These are phyloP conservation scores for Phytophthora lateralis DNA, from an alignment of 352 stramenopile species.

Conservation along the genomic window DNA sequence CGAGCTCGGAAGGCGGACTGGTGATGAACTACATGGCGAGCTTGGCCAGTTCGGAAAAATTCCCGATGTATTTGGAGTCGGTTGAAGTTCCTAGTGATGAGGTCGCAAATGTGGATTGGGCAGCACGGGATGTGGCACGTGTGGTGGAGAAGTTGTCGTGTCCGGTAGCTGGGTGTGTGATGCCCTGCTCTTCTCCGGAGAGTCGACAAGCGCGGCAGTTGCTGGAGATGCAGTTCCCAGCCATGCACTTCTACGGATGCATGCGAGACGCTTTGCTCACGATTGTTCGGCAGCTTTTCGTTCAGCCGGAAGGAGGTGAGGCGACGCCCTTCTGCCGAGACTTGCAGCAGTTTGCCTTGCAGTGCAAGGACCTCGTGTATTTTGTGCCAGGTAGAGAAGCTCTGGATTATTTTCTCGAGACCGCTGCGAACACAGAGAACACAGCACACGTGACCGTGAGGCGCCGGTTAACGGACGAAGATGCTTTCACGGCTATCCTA, in stretches of 20 bases:
- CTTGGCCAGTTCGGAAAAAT: constrained; percentile 26
- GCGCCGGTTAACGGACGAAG: constrained; percentile 27
- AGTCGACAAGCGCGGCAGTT: constrained; percentile 23
- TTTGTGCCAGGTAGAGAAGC: constrained; percentile 22
- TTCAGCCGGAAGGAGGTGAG: background rate
- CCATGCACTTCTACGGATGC: constrained; percentile 49
- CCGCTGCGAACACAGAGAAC: background rate
- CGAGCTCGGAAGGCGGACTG: constrained; percentile 4
- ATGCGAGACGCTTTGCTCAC: constrained; percentile 32
- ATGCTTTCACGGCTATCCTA: constrained; percentile 35
- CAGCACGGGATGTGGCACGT: constrained; percentile 25
- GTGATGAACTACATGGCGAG: constrained; percentile 34
- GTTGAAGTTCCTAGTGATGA: constrained; percentile 19
- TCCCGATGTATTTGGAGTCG: constrained; percentile 37
- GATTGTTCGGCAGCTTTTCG: constrained; percentile 36
- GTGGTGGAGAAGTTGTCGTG: constrained; percentile 25
- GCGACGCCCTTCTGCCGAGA: constrained; percentile 27
- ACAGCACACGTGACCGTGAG: constrained; percentile 31
- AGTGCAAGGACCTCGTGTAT: constrained; percentile 41
- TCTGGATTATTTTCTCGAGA: background rate
- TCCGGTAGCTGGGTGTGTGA: constrained; percentile 37
- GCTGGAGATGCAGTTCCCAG: constrained; percentile 36
- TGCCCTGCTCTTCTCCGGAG: constrained; percentile 26
- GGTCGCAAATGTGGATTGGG: constrained; percentile 17
- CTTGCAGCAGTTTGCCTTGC: constrained; percentile 40